Base-by-base conservation (phyloP, 2,329 filamentous ascomycete genomes). In the Rachicladosporium sp. region DNA sequence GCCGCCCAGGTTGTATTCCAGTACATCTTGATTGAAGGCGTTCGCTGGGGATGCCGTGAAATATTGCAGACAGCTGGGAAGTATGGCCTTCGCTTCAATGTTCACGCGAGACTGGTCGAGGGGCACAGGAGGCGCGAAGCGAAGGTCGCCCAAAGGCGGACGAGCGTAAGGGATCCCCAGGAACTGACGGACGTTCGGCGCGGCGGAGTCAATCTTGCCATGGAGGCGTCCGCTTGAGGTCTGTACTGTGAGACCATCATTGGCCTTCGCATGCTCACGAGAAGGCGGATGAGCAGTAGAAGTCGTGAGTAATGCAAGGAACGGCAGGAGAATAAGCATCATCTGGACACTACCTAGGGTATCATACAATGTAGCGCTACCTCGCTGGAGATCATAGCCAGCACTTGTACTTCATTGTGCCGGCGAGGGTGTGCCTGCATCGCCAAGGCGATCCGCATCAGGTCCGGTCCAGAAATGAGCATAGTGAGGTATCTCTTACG, bases 171-270 rank as follows among this genome's bases (percentile, higher is more conserved):
- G 50, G 6, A 54, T 44, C n/a, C 50, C 46, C 10, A 50, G 43
- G 38, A 49, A 54, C 19, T 52, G 48, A 19, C 78, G 76, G 65
- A 73, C 78, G 5, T 71, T 74, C 3, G 78, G 78, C 62, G 83
- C 82, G 42, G 80, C 67, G 0, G 74, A 78, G 40, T 84, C 56
- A 60, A 68, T 66, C 49, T 70, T 71, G 52, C 68, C 66, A 48
- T 63, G 42, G 33, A 13, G 31, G 27, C 35, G 31, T 30, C 39
- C 39, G 8, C 34, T 36, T 6, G 34, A 21, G 11, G 39, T 41
- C 12, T 41, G 29, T 5, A 41, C 39, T 3, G 35, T 37, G 31
- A 41, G 12, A 8, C 10, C 30, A 34, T 37, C 39, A 10, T 41
- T 7, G 23, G 23, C 23, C 23, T 19, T 19, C 15, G 15, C 15